phyloP scores from a whole-genome alignment of 352 stramenopile genomes.

The Globisporangium sylvaticum region DNA sequence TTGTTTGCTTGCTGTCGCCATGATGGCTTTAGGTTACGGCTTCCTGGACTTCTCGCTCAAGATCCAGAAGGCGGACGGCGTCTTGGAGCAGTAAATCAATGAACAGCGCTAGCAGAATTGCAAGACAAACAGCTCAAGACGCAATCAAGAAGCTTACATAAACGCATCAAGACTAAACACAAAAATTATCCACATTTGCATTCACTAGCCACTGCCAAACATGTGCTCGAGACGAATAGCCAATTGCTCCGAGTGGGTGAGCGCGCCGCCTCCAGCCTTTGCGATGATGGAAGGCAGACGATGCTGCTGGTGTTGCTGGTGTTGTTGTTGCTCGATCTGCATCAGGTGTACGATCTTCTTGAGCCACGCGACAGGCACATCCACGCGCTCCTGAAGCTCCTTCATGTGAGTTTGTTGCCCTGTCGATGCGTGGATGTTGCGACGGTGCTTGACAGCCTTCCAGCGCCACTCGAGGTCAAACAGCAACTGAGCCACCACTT shows the following conservation, averaged over 20 bases:
- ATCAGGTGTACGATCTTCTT: conserved; percentile 54
- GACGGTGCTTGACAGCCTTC: neutral
- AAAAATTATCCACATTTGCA: neutral
- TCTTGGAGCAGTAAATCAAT: conserved; percentile 34
- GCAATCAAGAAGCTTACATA: neutral
- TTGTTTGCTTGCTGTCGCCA: neutral
- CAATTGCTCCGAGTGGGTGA: conserved; percentile 4
- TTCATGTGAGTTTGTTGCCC: neutral
- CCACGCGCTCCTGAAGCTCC: conserved; percentile 11
- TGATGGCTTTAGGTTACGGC: conserved; percentile 64
- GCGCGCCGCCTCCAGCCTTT: neutral
- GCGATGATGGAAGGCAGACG: neutral
- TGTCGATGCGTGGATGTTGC: neutral
- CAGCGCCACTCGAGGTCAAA: conserved; percentile 51
- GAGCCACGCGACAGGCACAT: conserved; percentile 32
- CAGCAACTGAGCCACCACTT: conserved; percentile 43
- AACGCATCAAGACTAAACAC: neutral
- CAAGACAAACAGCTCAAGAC: neutral
- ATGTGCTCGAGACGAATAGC: neutral
- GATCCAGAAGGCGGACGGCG: conserved; percentile 85
- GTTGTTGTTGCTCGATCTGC: conserved; percentile 38
- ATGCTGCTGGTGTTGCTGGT: neutral
- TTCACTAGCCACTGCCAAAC: neutral
- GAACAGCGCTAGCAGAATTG: neutral
- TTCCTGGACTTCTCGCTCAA: conserved; percentile 98